These are phyloP conservation scores for Acmispon strigosus DNA, from an alignment of 306 rosid species.

Conservation along the genomic window DNA sequence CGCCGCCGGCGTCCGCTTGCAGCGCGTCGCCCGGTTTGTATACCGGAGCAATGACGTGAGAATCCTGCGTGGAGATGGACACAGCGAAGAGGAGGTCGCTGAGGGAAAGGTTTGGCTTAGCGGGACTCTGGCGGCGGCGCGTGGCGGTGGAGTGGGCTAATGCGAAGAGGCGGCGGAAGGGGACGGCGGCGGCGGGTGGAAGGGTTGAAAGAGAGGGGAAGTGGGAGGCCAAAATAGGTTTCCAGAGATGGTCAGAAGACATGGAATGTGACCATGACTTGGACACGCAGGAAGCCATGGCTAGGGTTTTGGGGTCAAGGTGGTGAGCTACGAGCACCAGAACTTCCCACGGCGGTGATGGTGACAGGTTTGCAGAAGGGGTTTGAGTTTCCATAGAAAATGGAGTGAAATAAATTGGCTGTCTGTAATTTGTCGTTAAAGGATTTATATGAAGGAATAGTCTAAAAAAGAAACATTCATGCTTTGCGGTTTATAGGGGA, in stretches of 20 bases:
- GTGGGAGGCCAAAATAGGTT: slow-evolving; percentile 32
- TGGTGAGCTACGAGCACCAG: slow-evolving; percentile 33
- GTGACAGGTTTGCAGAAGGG: background rate
- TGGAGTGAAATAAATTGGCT: too few species aligned
- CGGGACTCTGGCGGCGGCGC: slow-evolving; percentile 28
- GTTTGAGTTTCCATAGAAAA: background rate
- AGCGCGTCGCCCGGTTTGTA: slow-evolving; percentile 4
- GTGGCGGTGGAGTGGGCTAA: slow-evolving; percentile 24
- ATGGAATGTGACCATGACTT: slow-evolving; percentile 49
- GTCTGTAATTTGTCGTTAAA: too few species aligned
- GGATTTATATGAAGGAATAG: background rate
- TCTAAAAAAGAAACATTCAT: too few species aligned
- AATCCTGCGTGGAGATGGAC: slow-evolving; percentile 4
- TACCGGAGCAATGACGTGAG: background rate
- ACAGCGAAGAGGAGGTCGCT: slow-evolving; percentile 36
- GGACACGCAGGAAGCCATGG: slow-evolving; percentile 52
- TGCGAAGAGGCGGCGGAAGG: slow-evolving; percentile 41
- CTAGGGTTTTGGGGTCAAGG: slow-evolving; percentile 61
- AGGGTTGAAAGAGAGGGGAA: slow-evolving; percentile 46
- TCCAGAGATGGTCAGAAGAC: slow-evolving; percentile 61
- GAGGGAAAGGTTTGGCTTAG: slow-evolving; percentile 36
- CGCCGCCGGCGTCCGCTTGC: slow-evolving; percentile 1
- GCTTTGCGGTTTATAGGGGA: background rate
- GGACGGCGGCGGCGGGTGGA: background rate
- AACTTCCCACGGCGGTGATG: slow-evolving; percentile 47